Evolutionary conservation across 768 basidiomycete genomes (phyloP), one percentile per base, ranked within the genome.

Genomic region (Coprinellus micaceus): DNA sequence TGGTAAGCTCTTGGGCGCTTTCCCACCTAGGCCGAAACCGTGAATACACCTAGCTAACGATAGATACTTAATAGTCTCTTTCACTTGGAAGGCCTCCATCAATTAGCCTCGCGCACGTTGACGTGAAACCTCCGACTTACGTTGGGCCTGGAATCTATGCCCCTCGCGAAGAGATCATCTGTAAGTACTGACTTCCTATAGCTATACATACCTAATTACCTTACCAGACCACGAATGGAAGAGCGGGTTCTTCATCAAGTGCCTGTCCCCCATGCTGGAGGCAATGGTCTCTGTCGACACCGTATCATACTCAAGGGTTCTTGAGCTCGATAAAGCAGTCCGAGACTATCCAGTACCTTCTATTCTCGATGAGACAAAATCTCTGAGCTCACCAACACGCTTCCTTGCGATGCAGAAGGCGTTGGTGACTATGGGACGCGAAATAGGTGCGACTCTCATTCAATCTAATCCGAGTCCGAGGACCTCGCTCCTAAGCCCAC

Each of bases 21-120:
- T 33, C 33, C 33, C 33, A 33, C 33, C 33, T 33, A 13, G 33
- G 13, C 33, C 33, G 33, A 33, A 33, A 6, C 33, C 13, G 13
- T 33, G 33, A 33, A 33, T 33, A 33, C 13, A 21, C 39, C 25
- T 19, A 17, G 45, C 41, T 33, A 36, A 50, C 10, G 56, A 39
- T 25, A 22, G 25, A 21, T 49, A 12, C 7, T 11, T 22, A 33
- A 43, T 60, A 89, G 87, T 83, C 83, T 54, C 73, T 89, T 29
- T 86, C 85, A 53, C 79, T 88, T 17, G 84, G 88, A 24, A 82
- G 87, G 9, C 88, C 88, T 1, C 84, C 88, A 6, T 88, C 87
- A 13, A 77, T 89, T 49, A 82, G 76, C 55, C 69, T 87, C 54
- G 73, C 77, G 12, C 84, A 88, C 63, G 84, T 89, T 45, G 88